Conservation (phyloP, 2,329 filamentous ascomycete species). For the Botrytis hyacinthi region DNA sequence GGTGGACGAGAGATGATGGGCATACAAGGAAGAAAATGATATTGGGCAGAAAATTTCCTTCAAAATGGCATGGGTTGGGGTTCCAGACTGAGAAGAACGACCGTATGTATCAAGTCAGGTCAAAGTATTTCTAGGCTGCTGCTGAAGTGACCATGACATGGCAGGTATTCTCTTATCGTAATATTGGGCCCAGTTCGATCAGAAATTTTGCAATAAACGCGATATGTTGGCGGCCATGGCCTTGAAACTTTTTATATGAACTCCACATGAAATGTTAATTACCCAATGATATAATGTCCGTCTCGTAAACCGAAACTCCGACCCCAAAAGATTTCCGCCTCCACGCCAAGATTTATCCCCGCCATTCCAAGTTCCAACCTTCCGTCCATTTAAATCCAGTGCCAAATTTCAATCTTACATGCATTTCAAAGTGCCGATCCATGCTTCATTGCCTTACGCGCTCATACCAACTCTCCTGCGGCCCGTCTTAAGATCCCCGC, state of each 20-base stretch:
- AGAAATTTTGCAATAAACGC: background rate
- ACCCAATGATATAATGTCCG: background rate
- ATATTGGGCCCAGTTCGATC: background rate
- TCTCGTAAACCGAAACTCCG: slow-evolving; percentile 8
- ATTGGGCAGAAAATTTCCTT: background rate
- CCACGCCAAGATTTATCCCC: background rate
- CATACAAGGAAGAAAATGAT: background rate
- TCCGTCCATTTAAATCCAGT: background rate
- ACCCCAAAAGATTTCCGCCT: slow-evolving; percentile 2
- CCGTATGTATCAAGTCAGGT: background rate
- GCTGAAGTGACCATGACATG: background rate
- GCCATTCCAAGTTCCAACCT: background rate
- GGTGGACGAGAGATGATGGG: background rate
- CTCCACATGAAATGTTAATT: background rate
- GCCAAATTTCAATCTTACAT: background rate
- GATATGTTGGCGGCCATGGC: background rate
- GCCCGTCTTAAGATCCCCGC: slow-evolving; percentile 9
- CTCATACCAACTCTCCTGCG: slow-evolving; percentile 17
- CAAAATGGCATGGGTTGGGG: background rate
- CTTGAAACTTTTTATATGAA: background rate
- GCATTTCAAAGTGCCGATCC: background rate
- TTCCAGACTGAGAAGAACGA: background rate
- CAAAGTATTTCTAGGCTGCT: background rate
- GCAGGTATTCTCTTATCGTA: background rate
- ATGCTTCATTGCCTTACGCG: background rate